Evolutionary conservation across 805 yeast genomes (phyloP).

Genomic region (Danielia reshetovae): DNA sequence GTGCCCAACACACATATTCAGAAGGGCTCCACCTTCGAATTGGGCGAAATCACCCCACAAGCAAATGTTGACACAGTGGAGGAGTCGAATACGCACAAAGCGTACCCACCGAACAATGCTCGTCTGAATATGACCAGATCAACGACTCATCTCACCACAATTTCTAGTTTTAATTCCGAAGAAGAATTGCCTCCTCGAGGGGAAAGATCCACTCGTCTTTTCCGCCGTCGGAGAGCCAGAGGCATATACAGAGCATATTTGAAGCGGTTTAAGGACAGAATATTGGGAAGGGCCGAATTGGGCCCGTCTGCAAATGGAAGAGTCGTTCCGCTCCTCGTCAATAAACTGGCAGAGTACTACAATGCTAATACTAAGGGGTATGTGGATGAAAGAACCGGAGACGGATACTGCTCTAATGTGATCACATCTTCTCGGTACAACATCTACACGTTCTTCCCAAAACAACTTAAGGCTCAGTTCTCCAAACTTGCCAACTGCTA

Average conservation of each 20-base stretch:
- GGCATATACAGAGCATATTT: constrained; percentile 11
- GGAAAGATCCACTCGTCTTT: constrained; percentile 4
- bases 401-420: constrained; percentile 59
- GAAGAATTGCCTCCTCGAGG: too few relatives aligned
- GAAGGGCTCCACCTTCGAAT: too few relatives aligned
- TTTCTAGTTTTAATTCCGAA: neutral
- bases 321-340: constrained; percentile 60
- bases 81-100: constrained; percentile 5
- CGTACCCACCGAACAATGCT: constrained; percentile 3
- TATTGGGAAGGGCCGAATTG: constrained; percentile 44
- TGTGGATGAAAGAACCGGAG: constrained; percentile 66
- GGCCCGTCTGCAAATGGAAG: constrained; percentile 55
- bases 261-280: constrained; percentile 24
- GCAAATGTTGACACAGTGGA: constrained; percentile 4
- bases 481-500: constrained; percentile 90
- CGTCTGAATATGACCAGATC: constrained; percentile 9
- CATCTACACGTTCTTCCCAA: constrained; percentile 74
- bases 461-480: constrained; percentile 86
- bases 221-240: constrained; percentile 10
- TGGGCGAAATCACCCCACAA: too few relatives aligned
- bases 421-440: constrained; percentile 89
- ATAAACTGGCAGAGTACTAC: constrained; percentile 30
- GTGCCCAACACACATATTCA: neutral
- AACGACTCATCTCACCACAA: constrained; percentile 9
- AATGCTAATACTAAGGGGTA: constrained; percentile 26